Percentiles rank a stretch among this genome's conserved stretches.
Conservation (phyloP, 2,329 filamentous ascomycete genomes). For the Periconia digitata region DNA sequence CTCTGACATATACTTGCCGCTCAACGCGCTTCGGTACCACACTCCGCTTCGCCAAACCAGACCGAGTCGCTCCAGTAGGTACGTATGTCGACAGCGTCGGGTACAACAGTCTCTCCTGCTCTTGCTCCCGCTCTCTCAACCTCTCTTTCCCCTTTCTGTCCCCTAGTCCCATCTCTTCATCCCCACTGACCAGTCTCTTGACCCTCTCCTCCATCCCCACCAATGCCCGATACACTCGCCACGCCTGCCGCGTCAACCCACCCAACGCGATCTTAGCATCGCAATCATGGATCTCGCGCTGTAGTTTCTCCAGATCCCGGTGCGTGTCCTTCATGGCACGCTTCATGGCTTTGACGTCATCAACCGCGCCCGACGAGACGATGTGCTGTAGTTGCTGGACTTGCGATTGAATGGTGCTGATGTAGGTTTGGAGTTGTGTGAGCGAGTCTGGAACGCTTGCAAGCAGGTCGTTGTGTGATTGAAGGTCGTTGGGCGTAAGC, state of each 20-base stretch:
- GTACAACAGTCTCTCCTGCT: background rate
- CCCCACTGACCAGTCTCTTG: background rate
- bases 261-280: slow-evolving; percentile 2
- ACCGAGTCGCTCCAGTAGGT: background rate
- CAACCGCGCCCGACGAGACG: slow-evolving; percentile 14
- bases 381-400: slow-evolving; percentile 18
- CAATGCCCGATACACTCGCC: slow-evolving; percentile 22
- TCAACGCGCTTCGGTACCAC: background rate
- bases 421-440: slow-evolving; percentile 8
- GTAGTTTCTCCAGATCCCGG: slow-evolving; percentile 23
- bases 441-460: background rate
- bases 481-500: too few species aligned
- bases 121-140: background rate
- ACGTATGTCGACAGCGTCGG: background rate
- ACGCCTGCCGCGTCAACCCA: slow-evolving; percentile 18
- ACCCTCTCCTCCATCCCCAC: slow-evolving; percentile 3
- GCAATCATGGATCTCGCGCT: slow-evolving; percentile 1
- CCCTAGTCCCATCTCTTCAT: too few species aligned
- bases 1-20: background rate
- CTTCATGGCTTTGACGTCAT: slow-evolving; percentile 23
- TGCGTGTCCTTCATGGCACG: slow-evolving; percentile 20
- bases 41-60: background rate
- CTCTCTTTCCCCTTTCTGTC: background rate
- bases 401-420: slow-evolving; percentile 14
- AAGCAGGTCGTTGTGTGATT: too few species aligned